Percentiles rank a stretch among this genome's conserved stretches.
Conservation (phyloP, 2,329 filamentous ascomycete genomes). For the Fusarium napiforme region DNA sequence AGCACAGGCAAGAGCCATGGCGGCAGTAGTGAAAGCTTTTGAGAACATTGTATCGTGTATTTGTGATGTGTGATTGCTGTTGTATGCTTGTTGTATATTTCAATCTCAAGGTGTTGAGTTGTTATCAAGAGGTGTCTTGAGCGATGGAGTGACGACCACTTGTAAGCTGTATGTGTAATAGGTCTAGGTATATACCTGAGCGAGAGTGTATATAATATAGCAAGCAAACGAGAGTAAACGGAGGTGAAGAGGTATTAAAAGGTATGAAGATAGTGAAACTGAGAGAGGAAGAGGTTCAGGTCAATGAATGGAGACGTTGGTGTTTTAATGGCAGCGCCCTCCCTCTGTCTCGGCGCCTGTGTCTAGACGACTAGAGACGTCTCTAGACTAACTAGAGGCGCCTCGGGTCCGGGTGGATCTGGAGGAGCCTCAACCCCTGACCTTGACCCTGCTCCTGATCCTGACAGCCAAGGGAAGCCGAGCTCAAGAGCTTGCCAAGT, state of each 20-base stretch:
- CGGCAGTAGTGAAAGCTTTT: constrained; percentile 58
- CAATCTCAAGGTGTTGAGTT: constrained; percentile 7
- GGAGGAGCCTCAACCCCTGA: constrained; percentile 36
- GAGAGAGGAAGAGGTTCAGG: constrained; percentile 11
- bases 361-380: constrained; percentile 10
- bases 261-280: constrained; percentile 2
- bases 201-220: constrained; percentile 18
- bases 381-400: constrained; percentile 13
- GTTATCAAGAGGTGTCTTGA: constrained; percentile 30
- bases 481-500: constrained; percentile 23
- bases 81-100: constrained; percentile 14
- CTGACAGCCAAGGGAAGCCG: constrained; percentile 20
- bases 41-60: constrained; percentile 52
- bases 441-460: constrained; percentile 36
- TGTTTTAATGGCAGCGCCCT: constrained; percentile 37
- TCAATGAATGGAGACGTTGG: constrained; percentile 19
- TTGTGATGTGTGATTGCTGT: constrained; percentile 9
- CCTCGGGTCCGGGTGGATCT: constrained; percentile 38
- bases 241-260: constrained; percentile 34
- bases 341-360: constrained; percentile 15
- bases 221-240: constrained; percentile 5
- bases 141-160: constrained; percentile 28
- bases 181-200: constrained; percentile 17
- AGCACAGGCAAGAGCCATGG: constrained; percentile 61
- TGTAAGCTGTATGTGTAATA: constrained; percentile 16